Conservation (phyloP, 2,329 filamentous ascomycete species). For the Emmonsia crescens region DNA sequence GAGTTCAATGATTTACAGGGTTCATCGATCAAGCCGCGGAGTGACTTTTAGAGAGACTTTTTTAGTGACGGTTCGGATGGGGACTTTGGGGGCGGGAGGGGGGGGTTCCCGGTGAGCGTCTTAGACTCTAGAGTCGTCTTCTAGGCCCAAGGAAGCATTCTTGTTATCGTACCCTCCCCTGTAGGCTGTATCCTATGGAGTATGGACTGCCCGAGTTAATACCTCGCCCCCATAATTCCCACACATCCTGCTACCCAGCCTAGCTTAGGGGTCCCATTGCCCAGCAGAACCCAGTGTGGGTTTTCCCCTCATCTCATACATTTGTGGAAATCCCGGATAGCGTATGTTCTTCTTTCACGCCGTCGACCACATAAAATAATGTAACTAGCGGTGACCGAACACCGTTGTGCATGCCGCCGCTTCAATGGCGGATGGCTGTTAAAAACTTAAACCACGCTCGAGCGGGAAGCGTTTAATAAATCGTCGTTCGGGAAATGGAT, state of each 20-base stretch:
- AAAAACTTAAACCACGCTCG: background rate
- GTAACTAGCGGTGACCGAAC: background rate
- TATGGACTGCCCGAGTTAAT: background rate
- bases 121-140: background rate
- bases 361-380: background rate
- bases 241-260: background rate
- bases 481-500: background rate
- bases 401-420: background rate
- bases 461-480: background rate
- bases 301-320: background rate
- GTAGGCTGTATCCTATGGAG: too few relatives aligned
- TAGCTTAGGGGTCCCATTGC: background rate
- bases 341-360: background rate
- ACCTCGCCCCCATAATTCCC: background rate
- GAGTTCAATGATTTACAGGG: constrained; percentile 4
- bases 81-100: background rate
- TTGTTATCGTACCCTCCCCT: background rate
- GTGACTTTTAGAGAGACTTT: background rate
- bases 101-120: background rate
- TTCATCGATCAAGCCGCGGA: constrained; percentile 2
- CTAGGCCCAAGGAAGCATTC: background rate
- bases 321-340: background rate
- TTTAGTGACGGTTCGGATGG: background rate
- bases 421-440: background rate
- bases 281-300: background rate